Evolutionary conservation across 1,284 basidiomycete species (phyloP).

Genomic region (Rhodotorula sp.): DNA sequence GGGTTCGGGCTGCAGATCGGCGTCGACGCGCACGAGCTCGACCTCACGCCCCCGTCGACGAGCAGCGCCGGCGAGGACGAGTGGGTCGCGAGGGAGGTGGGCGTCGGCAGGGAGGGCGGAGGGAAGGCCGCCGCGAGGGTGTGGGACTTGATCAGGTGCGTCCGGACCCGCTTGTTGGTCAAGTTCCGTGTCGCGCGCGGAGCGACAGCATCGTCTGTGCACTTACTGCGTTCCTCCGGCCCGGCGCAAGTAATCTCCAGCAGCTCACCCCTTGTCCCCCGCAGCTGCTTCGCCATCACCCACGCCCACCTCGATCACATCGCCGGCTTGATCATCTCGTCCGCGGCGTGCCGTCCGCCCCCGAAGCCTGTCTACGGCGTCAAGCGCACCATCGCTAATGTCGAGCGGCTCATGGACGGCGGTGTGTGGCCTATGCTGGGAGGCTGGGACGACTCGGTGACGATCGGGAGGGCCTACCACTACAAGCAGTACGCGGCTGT

Average conservation of each 20-base stretch:
- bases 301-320: conserved; percentile 48
- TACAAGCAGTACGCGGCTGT: conserved; percentile 37
- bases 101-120: not conserved
- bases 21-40: conserved; percentile 12
- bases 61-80: not conserved
- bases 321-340: conserved; percentile 43
- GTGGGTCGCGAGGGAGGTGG: not conserved
- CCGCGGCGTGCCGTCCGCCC: conserved; percentile 26
- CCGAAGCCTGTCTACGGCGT: conserved; percentile 42
- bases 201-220: too few relatives aligned
- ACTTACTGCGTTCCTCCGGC: not conserved
- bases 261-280: not conserved
- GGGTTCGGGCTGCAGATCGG: conserved; percentile 31
- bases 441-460: conserved; percentile 29
- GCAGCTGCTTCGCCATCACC: conserved; percentile 40
- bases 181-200: not conserved
- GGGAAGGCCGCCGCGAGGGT: conserved; percentile 25
- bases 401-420: conserved; percentile 44
- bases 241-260: accelerated
- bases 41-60: not conserved
- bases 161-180: not conserved
- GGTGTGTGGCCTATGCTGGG: conserved; percentile 47
- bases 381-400: conserved; percentile 41
- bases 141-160: conserved; percentile 34
- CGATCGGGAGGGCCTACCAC: conserved; percentile 35